Percentiles rank a stretch among this genome's conserved stretches.
phyloP scores from a whole-genome alignment of 2,329 filamentous ascomycete species.

The Penicillium aurantiogriseum region DNA sequence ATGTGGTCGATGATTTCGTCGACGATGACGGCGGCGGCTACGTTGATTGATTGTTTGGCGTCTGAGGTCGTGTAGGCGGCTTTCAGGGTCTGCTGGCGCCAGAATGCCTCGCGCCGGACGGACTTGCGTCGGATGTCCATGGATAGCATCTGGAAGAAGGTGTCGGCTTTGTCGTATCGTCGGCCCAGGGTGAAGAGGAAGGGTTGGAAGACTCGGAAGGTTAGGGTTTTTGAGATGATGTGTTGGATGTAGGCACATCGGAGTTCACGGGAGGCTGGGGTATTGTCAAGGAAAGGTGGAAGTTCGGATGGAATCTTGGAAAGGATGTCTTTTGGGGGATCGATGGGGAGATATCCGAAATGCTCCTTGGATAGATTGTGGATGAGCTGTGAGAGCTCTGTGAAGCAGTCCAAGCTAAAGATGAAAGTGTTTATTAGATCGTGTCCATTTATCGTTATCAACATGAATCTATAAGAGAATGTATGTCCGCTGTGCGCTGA shows the following conservation, averaged over 20 bases:
- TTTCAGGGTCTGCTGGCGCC: slow-evolving; percentile 58
- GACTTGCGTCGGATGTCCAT: slow-evolving; percentile 57
- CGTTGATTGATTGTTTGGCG: slow-evolving; percentile 57
- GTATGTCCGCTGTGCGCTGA: slow-evolving; percentile 4
- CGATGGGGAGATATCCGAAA: slow-evolving; percentile 53
- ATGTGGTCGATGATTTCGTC: slow-evolving; percentile 57
- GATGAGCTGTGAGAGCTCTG: slow-evolving; percentile 52
- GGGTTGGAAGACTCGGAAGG: slow-evolving; percentile 56
- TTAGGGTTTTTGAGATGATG: slow-evolving; percentile 57
- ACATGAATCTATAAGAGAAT: slow-evolving; percentile 30
- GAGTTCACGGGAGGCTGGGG: slow-evolving; percentile 51
- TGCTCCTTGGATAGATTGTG: slow-evolving; percentile 53
- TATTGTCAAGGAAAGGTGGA: slow-evolving; percentile 56
- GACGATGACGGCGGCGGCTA: slow-evolving; percentile 55
- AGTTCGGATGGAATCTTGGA: slow-evolving; percentile 53
- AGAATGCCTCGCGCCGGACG: slow-evolving; percentile 56
- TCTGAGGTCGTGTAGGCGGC: slow-evolving; percentile 57
- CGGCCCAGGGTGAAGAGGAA: slow-evolving; percentile 58
- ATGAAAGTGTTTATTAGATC: slow-evolving; percentile 40
- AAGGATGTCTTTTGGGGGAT: slow-evolving; percentile 51
- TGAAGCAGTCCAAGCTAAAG: slow-evolving; percentile 53
- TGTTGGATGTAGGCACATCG: slow-evolving; percentile 56
- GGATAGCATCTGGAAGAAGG: slow-evolving; percentile 55
- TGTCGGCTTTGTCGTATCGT: slow-evolving; percentile 56
- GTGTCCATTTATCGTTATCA: slow-evolving; percentile 40